Base-by-base conservation (phyloP, 352 stramenopile genomes). In the Bremia lactucae region DNA sequence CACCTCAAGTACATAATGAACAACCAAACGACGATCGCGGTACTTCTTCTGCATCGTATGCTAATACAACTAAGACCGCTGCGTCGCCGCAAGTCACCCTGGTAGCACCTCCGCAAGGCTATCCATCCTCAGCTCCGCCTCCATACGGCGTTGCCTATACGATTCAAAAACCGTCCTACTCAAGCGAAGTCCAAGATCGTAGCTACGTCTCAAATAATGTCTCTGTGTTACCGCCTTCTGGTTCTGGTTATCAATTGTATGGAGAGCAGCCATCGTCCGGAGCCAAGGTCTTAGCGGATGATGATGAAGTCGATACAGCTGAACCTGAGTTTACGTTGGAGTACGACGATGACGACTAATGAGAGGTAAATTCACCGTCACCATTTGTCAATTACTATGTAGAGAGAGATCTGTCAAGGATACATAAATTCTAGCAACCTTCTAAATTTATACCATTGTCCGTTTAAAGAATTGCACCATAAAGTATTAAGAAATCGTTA, bases 291-390 rank as follows among this genome's bases (percentile, higher is more conserved):
- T 31, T 66, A 9, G 56, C 42, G 4, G 75, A 87, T 35, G 75
- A 87, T 25, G 75, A 87, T 39, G 72, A 83, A 44, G 63, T 11
- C 6, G 74, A 83, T 3, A 65, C 58, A 13, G 52, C 46, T 19
- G 72, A 61, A 14, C 68, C 73, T 4, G 70, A 85, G 55, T 87
- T 87, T 52, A 83, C 59, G 4, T 58, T 87, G 34, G 63, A 87
- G 45, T 87, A 87, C 48, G 75, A 87, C 40, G 75, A 87, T 31
- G 75, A 87, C 14, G 75, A 87, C 33, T 84, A 67, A 55, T 23
- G 51, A 47, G 35, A 37, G 60, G 46, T 52, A 46, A 62, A 59
- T 55, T 43, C 38, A 63, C 13, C 28, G 36, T 14, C 11, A 23
- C 19, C 18, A 33, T 63, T 58, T 59, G 34, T 47, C 24, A 55